phyloP scores from a whole-genome alignment of 2,329 filamentous ascomycete genomes.

The Tricladium varicosporioides region DNA sequence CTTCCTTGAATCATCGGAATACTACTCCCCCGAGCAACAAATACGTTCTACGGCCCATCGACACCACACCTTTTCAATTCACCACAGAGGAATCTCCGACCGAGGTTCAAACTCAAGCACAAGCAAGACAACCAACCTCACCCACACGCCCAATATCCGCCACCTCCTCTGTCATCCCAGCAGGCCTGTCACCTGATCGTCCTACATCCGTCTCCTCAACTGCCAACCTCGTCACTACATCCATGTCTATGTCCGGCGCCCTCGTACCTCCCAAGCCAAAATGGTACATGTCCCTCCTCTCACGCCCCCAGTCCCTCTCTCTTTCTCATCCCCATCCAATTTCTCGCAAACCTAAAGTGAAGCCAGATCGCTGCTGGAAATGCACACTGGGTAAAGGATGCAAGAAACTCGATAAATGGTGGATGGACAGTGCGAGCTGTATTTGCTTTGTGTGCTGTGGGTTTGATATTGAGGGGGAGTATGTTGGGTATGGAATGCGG shows the following conservation, averaged over 20 bases:
- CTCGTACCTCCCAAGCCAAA: no score
- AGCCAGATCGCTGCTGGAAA: conserved; percentile 27
- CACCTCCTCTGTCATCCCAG: no score
- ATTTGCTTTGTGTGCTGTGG: conserved; percentile 30
- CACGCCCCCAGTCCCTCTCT: no score
- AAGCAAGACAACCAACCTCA: not conserved
- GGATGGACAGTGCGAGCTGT: conserved; percentile 16
- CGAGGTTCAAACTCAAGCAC: not conserved
- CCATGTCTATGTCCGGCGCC: no score
- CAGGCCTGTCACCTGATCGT: no score
- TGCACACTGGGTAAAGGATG: conserved; percentile 22
- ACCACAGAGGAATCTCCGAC: not conserved
- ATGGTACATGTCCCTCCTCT: no score
- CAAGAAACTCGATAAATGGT: conserved; percentile 24
- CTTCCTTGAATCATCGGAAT: not conserved
- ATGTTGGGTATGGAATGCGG: not conserved
- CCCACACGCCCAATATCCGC: no score
- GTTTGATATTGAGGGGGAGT: conserved; percentile 19
- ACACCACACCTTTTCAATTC: not conserved
- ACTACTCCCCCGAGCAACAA: conserved; percentile 1
- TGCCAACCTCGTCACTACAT: no score
- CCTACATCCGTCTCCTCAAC: no score
- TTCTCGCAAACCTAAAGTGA: not conserved
- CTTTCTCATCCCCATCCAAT: conserved; percentile 15
- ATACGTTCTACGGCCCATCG: not conserved